A percentile compares a stretch with the other conserved stretches of the same genome.
These are phyloP conservation scores for Apophysomyces trapeziformis DNA, from an alignment of 371 early-diverging fungal genomes.

Conservation along the genomic window DNA sequence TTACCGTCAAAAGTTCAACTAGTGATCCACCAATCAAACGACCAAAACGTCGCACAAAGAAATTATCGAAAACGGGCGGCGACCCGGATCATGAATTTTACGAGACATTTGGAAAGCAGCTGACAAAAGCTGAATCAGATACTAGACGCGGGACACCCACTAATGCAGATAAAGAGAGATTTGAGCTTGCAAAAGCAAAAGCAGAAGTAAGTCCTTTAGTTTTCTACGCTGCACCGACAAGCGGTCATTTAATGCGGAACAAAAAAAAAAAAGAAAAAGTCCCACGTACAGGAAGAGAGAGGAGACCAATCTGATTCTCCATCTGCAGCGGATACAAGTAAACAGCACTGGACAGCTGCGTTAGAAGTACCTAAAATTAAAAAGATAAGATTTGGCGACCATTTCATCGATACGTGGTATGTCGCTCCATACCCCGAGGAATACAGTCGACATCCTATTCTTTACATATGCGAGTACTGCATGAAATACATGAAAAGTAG, in stretches of 20 bases:
- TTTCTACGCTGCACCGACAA: conserved; percentile 1
- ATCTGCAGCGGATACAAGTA: not conserved
- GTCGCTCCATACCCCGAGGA: conserved; percentile 96
- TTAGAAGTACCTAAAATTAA: conserved; percentile 19
- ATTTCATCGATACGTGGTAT: conserved; percentile 93
- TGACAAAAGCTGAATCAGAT: conserved; percentile 60
- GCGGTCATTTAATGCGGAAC: not conserved
- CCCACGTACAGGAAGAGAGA: not conserved
- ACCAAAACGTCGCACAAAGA: conserved; percentile 2
- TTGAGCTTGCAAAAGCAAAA: conserved; percentile 43
- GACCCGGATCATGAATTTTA: conserved; percentile 31
- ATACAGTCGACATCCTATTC: conserved; percentile 64
- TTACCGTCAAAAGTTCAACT: conserved; percentile 16
- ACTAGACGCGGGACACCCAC: conserved; percentile 55
- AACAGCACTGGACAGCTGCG: conserved; percentile 12
- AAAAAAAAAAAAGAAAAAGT: not conserved
- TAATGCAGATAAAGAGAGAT: conserved; percentile 51
- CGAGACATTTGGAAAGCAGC: conserved; percentile 59
- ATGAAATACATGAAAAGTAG: conserved; percentile 86
- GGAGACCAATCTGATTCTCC: not conserved
- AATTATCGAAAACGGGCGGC: not conserved
- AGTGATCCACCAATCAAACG: conserved; percentile 14
- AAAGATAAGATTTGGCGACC: conserved; percentile 65
- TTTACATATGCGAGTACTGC: conserved; percentile 97
- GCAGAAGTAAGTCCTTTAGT: conserved; percentile 43